Base-by-base conservation (phyloP, 1,284 basidiomycete genomes). In the Cutaneotrichosporon sp. region DNA sequence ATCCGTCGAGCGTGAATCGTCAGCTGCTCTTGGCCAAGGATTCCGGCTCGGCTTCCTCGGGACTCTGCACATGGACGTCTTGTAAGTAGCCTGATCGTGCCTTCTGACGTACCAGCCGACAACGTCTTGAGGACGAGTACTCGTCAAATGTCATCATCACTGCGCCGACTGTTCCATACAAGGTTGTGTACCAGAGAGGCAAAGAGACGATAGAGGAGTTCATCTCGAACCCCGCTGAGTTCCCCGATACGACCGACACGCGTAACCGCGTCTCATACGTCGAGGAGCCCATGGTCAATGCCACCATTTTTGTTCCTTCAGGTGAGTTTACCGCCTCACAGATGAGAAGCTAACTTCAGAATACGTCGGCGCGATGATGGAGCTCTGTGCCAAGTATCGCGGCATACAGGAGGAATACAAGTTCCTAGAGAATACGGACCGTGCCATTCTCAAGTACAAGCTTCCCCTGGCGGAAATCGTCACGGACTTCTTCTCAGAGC, bases 41-140 rank as follows among this genome's bases (percentile, higher is more conserved):
- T 91, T 86, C 71, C 84, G 96, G 39, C 81, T 98, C 7, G 96
- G 96, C 0, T 97, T 98, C 73, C 80, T 98, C 10, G 96, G 96
- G 0, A 90, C 91, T 2, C 76, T 99, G 54, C 96, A 98, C 70
- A 91, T 98, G 86, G 96, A 98, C 63, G 74, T 90, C 32, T 83
- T 86, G 66, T 62, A 80, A 76, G 51, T 46, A 31, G 34, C 44
- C 31, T 20, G 5, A 32, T 17, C 7, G 26, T 10, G 24, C 43
- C n/a, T 16, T 43, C 29, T 26, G 41, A 43, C 29, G 41, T 35
- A 17, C 0, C 27, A 69, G 66, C 52, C 63, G 91, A 27, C 94
- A 98, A 71, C 82, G 96, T 12, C 79, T 99, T 6, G 94, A 97
- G 72, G 96, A 99, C 70, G 96, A 99, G 71, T 93, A 97, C 65